Evolutionary conservation across 768 basidiomycete species (phyloP), one percentile per base, ranked within the genome.

Genomic region (Mycena latifolia): DNA sequence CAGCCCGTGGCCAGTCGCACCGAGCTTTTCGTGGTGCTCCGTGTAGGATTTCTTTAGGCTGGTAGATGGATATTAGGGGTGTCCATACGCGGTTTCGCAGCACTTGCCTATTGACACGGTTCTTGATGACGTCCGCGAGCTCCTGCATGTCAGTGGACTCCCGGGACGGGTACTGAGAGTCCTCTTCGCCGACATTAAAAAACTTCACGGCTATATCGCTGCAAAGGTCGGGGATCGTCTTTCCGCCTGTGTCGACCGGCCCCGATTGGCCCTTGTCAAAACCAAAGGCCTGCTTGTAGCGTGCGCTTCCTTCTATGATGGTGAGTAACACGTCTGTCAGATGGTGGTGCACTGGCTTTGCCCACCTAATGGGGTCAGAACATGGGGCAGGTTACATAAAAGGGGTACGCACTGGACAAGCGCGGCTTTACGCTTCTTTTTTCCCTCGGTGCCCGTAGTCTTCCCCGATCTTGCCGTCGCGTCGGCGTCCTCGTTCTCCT

Each of bases 251-350:
- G 2, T 55, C 45, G 27, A 61, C 61, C 10, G 27, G 29, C 28
- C 39, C 55, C 7, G 14, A 15, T 18, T n/a, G 29, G 7, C 66
- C 69, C 61, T 69, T 71, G 9, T 65, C 61, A 39, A 75, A 73
- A 17, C 74, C 74, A 45, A 75, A 69, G 28, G 67, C 65, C 33
- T 65, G 72, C 43, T 61, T 54, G 65, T 65, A 75, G 6, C 50
- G 56, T 8, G 65, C 48, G 18, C 60, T 72, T 6, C 65, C 65
- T 46, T 75, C 69, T 41, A 73, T 71, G 37, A 73, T 55, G 9
- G 64, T 72, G 24, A 75, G 55, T 18, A 73, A 65, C 7, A 5
- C 27, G 48, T 73, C 73, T 10, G 73, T 73, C n/a, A 71, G 51
- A 20, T 24, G 22, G 7, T 47, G 14, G 7, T 10, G 33, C 4